A percentile compares a stretch with the other conserved stretches of the same genome.
phyloP scores from a whole-genome alignment of 805 yeast genomes.

The Metschnikowia cubensis region DNA sequence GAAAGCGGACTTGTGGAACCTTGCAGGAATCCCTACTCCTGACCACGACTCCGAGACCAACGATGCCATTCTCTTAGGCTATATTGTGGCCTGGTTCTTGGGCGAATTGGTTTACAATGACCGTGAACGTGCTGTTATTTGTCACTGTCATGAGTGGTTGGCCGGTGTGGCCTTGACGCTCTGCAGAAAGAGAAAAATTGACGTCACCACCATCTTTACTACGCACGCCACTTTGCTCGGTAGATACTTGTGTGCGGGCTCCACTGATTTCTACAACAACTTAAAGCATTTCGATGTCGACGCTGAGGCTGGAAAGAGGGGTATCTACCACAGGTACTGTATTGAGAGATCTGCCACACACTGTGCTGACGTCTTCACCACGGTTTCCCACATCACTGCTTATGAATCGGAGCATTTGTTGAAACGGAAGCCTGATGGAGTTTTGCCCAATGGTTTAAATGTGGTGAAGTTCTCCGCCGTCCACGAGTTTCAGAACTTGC shows the following conservation, averaged over 20 bases:
- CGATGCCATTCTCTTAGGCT: conserved; percentile 90
- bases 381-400: conserved; percentile 97
- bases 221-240: conserved; percentile 97
- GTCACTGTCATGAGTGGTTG: conserved; percentile 97
- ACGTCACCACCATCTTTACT: conserved; percentile 91
- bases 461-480: conserved; percentile 96
- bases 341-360: conserved; percentile 96
- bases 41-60: conserved; percentile 83
- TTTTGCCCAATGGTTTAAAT: conserved; percentile 92
- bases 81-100: conserved; percentile 92
- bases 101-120: conserved; percentile 90
- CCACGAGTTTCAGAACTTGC: conserved; percentile 96
- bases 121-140: conserved; percentile 80
- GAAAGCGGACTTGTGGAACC: conserved; percentile 89
- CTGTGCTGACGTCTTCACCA: conserved; percentile 93
- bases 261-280: conserved; percentile 93
- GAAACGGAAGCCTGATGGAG: conserved; percentile 97
- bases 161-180: conserved; percentile 95
- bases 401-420: conserved; percentile 88
- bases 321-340: conserved; percentile 95
- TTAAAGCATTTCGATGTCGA: conserved; percentile 88
- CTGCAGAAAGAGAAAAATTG: conserved; percentile 86
- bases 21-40: conserved; percentile 92
- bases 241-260: conserved; percentile 93
- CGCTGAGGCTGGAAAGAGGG: conserved; percentile 96